Percentiles rank a stretch among this genome's conserved stretches.
Conservation (phyloP, 306 rosid species). For the Citrullus mucosospermus region DNA sequence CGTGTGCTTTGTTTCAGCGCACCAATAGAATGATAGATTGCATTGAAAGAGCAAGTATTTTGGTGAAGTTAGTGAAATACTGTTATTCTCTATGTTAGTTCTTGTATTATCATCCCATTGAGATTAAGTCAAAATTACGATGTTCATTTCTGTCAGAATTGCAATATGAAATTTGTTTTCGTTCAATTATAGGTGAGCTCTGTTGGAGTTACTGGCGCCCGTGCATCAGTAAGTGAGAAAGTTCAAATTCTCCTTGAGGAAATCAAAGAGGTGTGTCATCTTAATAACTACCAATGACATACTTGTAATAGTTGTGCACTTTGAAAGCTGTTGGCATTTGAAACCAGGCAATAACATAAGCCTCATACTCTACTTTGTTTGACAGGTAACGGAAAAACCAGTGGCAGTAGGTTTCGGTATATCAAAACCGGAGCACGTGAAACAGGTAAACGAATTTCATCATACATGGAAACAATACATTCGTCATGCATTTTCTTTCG, state of each 20-base stretch:
- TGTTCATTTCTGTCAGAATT: neutral
- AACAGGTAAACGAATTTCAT: conserved; percentile 35
- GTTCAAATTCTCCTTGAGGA: conserved; percentile 55
- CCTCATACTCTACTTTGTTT: neutral
- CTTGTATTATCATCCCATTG: neutral
- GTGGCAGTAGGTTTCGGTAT: conserved; percentile 97
- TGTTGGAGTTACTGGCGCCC: conserved; percentile 84
- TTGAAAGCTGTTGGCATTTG: neutral
- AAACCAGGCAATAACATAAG: neutral
- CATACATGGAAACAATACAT: neutral
- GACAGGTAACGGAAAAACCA: conserved; percentile 67
- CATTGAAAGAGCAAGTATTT: neutral
- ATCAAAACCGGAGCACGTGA: conserved; percentile 75
- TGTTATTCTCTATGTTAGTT: neutral
- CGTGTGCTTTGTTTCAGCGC: neutral
- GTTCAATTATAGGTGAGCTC: conserved; percentile 63
- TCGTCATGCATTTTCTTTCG: neutral
- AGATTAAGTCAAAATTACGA: neutral
- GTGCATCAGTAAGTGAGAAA: conserved; percentile 50
- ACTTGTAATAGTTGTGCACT: conserved; percentile 1
- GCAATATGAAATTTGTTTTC: neutral
- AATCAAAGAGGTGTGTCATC: conserved; percentile 61
- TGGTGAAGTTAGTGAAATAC: neutral
- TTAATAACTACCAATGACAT: neutral
- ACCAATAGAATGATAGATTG: neutral